These are phyloP conservation scores for Fusarium domesticum DNA, from an alignment of 2,329 filamentous ascomycete species.

Conservation along the genomic window DNA sequence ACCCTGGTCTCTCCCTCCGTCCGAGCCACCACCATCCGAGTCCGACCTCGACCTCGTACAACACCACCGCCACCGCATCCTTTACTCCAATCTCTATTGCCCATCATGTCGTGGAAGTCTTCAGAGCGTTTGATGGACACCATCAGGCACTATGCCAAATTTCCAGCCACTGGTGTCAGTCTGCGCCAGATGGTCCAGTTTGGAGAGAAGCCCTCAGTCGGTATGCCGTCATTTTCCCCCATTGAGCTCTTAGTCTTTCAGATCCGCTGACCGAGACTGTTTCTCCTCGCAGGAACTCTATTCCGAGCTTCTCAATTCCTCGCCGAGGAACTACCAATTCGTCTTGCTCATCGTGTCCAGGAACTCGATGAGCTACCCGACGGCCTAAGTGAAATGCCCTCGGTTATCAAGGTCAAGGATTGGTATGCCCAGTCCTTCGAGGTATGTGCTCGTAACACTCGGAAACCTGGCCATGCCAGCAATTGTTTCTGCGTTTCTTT, in stretches of 20 bases:
- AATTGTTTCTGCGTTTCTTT: not conserved
- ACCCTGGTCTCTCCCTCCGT: slow-evolving; percentile 25
- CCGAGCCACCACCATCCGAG: slow-evolving; percentile 27
- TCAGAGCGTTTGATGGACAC: slow-evolving; percentile 90
- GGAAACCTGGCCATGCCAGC: slow-evolving; percentile 3
- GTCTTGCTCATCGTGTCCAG: slow-evolving; percentile 91
- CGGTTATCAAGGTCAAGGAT: slow-evolving; percentile 89
- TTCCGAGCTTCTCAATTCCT: slow-evolving; percentile 98
- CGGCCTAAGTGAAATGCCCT: slow-evolving; percentile 96
- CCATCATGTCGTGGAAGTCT: slow-evolving; percentile 86
- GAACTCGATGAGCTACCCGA: slow-evolving; percentile 90
- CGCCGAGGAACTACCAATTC: slow-evolving; percentile 95
- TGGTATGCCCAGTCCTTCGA: slow-evolving; percentile 99
- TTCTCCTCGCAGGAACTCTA: slow-evolving; percentile 66
- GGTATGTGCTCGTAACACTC: slow-evolving; percentile 48
- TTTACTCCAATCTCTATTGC: slow-evolving; percentile 11
- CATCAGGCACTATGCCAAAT: slow-evolving; percentile 95
- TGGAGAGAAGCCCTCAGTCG: slow-evolving; percentile 86
- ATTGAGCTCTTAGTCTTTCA: slow-evolving; percentile 64
- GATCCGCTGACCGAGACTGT: slow-evolving; percentile 4
- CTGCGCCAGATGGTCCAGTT: slow-evolving; percentile 99
- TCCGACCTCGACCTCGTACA: slow-evolving; percentile 13
- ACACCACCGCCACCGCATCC: slow-evolving; percentile 7
- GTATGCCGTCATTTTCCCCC: slow-evolving; percentile 79
- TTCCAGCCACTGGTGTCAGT: slow-evolving; percentile 93